A percentile compares a stretch with the other conserved stretches of the same genome.
Evolutionary conservation across 2,329 filamentous ascomycete genomes (phyloP).

Genomic region (Dichotomopilus funicola): DNA sequence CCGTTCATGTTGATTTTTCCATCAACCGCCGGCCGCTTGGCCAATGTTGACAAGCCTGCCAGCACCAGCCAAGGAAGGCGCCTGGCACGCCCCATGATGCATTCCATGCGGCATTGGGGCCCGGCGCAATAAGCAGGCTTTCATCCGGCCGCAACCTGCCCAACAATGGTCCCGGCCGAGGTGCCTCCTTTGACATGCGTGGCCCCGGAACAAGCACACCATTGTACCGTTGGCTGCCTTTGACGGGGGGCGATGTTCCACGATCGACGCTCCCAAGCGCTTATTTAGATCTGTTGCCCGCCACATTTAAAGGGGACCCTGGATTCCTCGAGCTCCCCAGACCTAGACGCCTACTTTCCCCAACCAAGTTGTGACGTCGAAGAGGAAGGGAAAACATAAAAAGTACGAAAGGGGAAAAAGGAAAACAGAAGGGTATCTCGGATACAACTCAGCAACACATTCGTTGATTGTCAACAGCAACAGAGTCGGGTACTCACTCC

Average conservation of each 20-base stretch:
- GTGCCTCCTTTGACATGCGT: background rate
- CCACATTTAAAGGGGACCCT: background rate
- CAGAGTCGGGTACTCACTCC: too few species aligned
- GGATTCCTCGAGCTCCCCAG: background rate
- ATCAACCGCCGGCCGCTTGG: constrained; percentile 12
- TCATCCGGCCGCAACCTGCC: constrained; percentile 2
- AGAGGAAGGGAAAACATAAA: background rate
- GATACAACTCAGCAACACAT: too few species aligned
- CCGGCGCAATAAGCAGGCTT: background rate
- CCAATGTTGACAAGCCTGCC: too few species aligned
- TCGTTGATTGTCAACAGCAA: too few species aligned
- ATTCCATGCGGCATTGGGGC: constrained; percentile 3
- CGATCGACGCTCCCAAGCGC: constrained; percentile 4
- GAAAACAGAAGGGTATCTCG: too few species aligned
- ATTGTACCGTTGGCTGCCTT: background rate
- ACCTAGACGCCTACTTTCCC: background rate
- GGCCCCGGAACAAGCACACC: constrained; percentile 1
- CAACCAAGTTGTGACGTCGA: background rate
- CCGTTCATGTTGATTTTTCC: constrained; percentile 4
- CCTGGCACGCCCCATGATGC: constrained; percentile 1
- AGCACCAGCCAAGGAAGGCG: too few species aligned
- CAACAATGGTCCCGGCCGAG: background rate
- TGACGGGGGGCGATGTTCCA: constrained; percentile 2
- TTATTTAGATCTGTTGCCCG: constrained; percentile 7
- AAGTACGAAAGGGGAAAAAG: background rate